phyloP scores from a whole-genome alignment of 176 grass and related monocot species.

The Aegilops bicornis region DNA sequence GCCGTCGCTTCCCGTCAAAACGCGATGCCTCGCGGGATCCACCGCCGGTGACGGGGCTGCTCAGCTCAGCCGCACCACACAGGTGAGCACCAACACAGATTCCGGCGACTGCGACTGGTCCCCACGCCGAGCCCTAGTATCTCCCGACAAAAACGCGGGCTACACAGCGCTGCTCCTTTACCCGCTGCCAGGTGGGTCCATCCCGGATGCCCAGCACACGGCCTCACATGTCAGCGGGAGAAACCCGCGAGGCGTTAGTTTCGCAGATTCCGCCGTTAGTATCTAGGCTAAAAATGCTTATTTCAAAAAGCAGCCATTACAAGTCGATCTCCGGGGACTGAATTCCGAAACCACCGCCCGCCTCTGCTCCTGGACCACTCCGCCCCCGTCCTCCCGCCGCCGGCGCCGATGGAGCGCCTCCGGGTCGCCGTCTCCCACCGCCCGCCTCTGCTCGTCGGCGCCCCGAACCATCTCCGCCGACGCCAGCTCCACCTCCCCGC shows the following conservation, averaged over 20 bases:
- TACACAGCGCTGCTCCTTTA: too few relatives aligned
- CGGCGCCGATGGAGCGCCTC: conserved; percentile 47
- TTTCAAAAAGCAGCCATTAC: conserved; percentile 6
- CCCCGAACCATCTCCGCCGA: background rate
- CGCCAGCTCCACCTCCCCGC: conserved; percentile 1
- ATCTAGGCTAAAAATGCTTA: conserved; percentile 6
- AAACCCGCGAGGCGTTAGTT: background rate
- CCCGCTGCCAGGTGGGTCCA: background rate
- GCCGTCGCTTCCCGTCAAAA: background rate
- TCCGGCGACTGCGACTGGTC: background rate
- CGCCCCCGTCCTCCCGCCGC: conserved; percentile 7
- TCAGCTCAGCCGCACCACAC: background rate
- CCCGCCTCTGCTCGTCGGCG: conserved; percentile 8
- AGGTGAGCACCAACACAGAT: background rate
- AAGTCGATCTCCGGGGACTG: background rate
- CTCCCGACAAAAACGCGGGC: background rate
- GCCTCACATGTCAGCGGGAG: background rate
- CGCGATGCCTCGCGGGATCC: background rate
- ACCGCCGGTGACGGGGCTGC: background rate
- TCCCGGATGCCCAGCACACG: fast-evolving
- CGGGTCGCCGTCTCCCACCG: conserved; percentile 34
- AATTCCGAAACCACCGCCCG: background rate
- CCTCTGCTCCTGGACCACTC: background rate
- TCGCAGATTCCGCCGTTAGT: background rate
- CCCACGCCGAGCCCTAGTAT: conserved; percentile 10